These are phyloP conservation scores for Incumbomyces delicatus DNA, from an alignment of 2,329 filamentous ascomycete species.

Conservation along the genomic window DNA sequence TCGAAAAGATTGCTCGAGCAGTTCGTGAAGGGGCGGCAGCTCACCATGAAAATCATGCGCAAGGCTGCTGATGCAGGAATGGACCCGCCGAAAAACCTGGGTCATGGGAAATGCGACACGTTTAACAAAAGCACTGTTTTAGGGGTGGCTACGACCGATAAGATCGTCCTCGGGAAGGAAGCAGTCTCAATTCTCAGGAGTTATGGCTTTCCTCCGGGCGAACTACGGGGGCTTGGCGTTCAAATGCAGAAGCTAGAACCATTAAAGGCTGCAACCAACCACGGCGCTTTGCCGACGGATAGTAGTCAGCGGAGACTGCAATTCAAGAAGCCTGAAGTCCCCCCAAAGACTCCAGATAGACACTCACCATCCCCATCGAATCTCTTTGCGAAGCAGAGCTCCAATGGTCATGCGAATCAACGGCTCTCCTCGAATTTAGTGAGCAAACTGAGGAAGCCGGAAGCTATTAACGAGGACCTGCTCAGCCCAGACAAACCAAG, in stretches of 20 bases:
- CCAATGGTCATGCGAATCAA: constrained; percentile 10
- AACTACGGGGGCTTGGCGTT: constrained; percentile 83
- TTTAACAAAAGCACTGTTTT: constrained; percentile 82
- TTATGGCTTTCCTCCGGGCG: constrained; percentile 77
- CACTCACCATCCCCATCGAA: constrained; percentile 9
- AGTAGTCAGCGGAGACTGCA: constrained; percentile 70
- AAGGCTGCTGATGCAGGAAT: constrained; percentile 76
- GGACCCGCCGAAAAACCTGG: constrained; percentile 85
- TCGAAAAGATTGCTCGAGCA: constrained; percentile 72
- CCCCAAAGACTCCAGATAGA: constrained; percentile 10
- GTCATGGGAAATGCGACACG: constrained; percentile 88
- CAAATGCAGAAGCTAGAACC: constrained; percentile 90
- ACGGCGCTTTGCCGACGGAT: constrained; percentile 32
- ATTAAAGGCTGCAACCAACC: constrained; percentile 45
- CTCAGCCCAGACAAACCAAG: constrained; percentile 31
- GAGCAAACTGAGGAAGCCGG: constrained; percentile 18
- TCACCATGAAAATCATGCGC: constrained; percentile 93
- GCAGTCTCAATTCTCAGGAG: constrained; percentile 73
- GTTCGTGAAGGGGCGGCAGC: constrained; percentile 72
- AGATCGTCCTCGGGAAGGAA: constrained; percentile 64
- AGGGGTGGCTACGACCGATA: constrained; percentile 72
- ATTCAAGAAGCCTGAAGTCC: constrained; percentile 51
- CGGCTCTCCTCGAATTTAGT: constrained; percentile 19
- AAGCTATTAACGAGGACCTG: constrained; percentile 45
- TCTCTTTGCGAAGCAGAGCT: constrained; percentile 21